Base-by-base conservation (phyloP, 768 basidiomycete genomes). In the Agaricus sinodeliciosus region DNA sequence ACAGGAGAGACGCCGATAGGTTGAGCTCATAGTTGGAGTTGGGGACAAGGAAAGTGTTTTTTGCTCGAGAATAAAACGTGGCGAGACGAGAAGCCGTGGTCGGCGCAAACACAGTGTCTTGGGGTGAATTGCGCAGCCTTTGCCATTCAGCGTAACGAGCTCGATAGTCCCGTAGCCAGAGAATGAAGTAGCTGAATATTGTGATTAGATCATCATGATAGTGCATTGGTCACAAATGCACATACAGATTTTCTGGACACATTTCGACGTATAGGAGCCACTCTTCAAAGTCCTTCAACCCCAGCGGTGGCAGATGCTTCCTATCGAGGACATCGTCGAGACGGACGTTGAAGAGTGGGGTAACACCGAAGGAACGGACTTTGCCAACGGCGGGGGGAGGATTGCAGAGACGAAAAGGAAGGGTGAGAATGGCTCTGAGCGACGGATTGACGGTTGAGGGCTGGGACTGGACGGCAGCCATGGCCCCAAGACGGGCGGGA, bases 181-280 rank as follows among this genome's bases (percentile, higher is more conserved):
- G 79, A n/a, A 79, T 76, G 62, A 90, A 90, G 61, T 90, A 90
- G 16, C 84, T 84, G 60, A 5, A 35, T 9, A 15, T 49, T 7
- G 35, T 3, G 39, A 39, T 56, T 25, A 13, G 55, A 13, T 55
- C 43, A 55, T 60, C n/a, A 54, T 26, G 35, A 40, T 43, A 13
- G 39, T 44, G 51, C 19, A 40, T 26, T 48, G 59, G 42, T 39
- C 40, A 15, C 27, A 16, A 19, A 52, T 15, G 22, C 15, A 69
- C 79, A 65, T 58, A 84, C 77, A 91, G 74, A 62, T 90, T 90
- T 65, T 90, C 88, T 19, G 85, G 81, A 43, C 76, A 75, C 51
- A 76, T 76, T 59, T 91, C 90, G 49, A 87, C 85, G 66, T 87
- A 89, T 40, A 91, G 72, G 49, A 90, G 70, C 77, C 87, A 91